Evolutionary conservation across 331 rosid genomes (phyloP).

Genomic region (Quercus tomentella): DNA sequence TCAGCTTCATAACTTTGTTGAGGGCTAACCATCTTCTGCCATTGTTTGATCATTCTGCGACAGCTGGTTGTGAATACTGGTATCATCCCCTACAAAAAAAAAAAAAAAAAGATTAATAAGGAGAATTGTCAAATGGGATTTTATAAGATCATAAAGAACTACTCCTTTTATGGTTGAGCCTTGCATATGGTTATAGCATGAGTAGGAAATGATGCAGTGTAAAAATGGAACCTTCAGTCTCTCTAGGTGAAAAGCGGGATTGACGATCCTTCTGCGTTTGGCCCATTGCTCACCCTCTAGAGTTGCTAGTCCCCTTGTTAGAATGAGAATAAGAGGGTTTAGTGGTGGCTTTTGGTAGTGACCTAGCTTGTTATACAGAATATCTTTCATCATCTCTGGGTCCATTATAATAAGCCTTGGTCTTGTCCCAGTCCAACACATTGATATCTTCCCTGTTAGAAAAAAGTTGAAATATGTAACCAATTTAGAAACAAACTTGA

Average conservation of each 20-base stretch:
- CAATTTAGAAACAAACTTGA: neutral
- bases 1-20: constrained; percentile 37
- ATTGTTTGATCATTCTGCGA: constrained; percentile 33
- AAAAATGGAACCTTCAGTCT: constrained; percentile 35
- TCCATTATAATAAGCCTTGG: constrained; percentile 49
- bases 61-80: constrained; percentile 40
- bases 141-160: neutral
- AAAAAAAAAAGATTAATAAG: neutral
- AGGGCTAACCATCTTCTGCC: constrained; percentile 27
- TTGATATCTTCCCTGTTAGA: constrained; percentile 32
- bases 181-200: neutral
- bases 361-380: constrained; percentile 40
- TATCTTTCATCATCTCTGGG: constrained; percentile 35
- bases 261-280: constrained; percentile 37
- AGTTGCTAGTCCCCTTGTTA: constrained; percentile 39
- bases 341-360: constrained; percentile 43
- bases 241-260: constrained; percentile 52
- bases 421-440: constrained; percentile 50
- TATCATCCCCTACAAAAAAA: constrained; percentile 29
- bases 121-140: neutral
- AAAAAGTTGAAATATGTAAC: neutral
- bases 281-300: constrained; percentile 45
- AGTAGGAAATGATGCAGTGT: neutral
- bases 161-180: neutral
- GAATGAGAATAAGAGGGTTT: constrained; percentile 34